Conservation (phyloP, 1,284 basidiomycete species). For the Wallemia mellicola region DNA sequence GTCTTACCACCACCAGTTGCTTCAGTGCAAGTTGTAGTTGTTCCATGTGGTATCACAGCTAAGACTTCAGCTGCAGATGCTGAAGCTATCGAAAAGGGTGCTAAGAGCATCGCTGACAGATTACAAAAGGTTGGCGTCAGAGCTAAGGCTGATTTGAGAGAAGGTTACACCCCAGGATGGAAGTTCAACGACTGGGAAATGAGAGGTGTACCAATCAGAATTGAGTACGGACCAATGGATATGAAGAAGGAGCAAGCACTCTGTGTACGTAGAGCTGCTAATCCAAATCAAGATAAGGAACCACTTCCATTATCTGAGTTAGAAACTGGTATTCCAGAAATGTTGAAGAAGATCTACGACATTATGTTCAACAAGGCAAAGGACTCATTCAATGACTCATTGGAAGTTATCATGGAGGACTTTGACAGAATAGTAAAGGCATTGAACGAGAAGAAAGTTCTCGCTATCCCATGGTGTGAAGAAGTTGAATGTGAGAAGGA, state of each 20-base stretch:
- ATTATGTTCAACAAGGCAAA: conserved; percentile 67
- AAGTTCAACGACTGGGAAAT: conserved; percentile 99
- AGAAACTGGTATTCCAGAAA: conserved; percentile 24
- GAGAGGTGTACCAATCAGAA: conserved; percentile 86
- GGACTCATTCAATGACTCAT: conserved; percentile 35
- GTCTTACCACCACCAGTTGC: conserved; percentile 87
- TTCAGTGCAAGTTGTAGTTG: conserved; percentile 63
- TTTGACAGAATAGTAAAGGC: conserved; percentile 82
- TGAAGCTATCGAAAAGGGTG: conserved; percentile 42
- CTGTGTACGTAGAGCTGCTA: conserved; percentile 63
- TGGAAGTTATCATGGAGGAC: conserved; percentile 35
- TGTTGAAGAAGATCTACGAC: conserved; percentile 60
- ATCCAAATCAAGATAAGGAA: conserved; percentile 27
- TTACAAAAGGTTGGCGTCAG: conserved; percentile 44
- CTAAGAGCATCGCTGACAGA: conserved; percentile 37
- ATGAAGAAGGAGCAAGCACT: conserved; percentile 54
- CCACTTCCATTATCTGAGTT: conserved; percentile 40
- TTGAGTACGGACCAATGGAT: conserved; percentile 89
- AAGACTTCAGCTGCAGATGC: conserved; percentile 36
- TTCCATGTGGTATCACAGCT: conserved; percentile 73
- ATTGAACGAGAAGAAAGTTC: conserved; percentile 62
- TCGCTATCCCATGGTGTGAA: conserved; percentile 92
- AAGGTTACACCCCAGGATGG: conserved; percentile 89
- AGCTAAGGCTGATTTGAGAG: conserved; percentile 68
- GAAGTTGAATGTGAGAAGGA: conserved; percentile 78